Evolutionary conservation across 306 rosid genomes (phyloP), one percentile per base, ranked within the genome.

Genomic region (Comarum palustre): DNA sequence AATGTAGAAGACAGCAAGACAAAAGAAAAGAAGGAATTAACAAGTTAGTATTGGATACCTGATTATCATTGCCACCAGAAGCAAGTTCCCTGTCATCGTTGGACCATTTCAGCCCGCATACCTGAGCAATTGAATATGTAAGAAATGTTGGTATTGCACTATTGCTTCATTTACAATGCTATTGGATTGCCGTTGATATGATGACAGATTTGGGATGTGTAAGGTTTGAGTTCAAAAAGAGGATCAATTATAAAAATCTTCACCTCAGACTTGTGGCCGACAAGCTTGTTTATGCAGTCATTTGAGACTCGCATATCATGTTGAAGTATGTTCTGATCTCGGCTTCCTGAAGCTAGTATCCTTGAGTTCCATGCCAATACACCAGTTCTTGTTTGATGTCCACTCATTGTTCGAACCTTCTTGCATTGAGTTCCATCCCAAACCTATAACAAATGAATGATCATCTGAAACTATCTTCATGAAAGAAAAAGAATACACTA

Each of bases 251-350:
- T 36, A 12, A 22, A 32, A 50, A 50, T 43, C 68, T 19, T 66
- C 65, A 94, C 99, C 93, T 95, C 99, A n/a, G 99, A 95, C 78
- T 95, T 95, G 84, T 95, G 99, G 83, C 99, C 99, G 25, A 88
- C 88, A 57, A 92, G 87, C 77, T 90, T 92, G 89, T 82, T 74
- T 62, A 92, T 80, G 45, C 71, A 90, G 84, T 91, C 96, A 63
- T 77, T 81, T 27, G 95, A 68, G 63, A 95, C 96, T 57, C 96
- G 88, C 77, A 95, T 90, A 81, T 95, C 99, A 51, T 95, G 99
- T 82, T 95, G 99, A 79, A 92, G 96, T 46, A 95, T 90, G 83
- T 95, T 90, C 78, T 92, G 79, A 47, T 95, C 99, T 72, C 99
- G 77, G 80, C 99, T 95, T 78, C 99, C 99, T 4, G 96, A 95